Evolutionary conservation across 2,329 filamentous ascomycete genomes (phyloP).

Genomic region (Aphanoascus verrucosus): DNA sequence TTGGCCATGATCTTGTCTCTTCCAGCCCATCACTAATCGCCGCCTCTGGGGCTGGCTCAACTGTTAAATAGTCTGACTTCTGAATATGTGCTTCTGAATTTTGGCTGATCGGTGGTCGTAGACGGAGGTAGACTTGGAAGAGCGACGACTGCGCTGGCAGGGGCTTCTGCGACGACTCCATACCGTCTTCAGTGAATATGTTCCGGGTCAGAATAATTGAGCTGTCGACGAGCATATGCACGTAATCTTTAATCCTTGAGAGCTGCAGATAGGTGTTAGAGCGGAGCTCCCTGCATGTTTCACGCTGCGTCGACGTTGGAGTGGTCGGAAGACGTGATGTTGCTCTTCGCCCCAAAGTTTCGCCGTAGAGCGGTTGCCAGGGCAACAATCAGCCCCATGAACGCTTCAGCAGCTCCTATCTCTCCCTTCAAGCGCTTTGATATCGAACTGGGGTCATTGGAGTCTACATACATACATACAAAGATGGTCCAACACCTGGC

Average conservation of each 20-base stretch:
- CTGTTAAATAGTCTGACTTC: constrained; percentile 46
- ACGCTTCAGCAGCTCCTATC: background rate
- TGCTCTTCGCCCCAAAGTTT: background rate
- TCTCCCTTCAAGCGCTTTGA: too few species aligned
- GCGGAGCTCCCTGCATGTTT: background rate
- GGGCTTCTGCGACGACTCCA: constrained; percentile 36
- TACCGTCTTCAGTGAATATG: constrained; percentile 15
- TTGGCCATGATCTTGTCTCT: constrained; percentile 39
- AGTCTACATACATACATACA: too few species aligned
- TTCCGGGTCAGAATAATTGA: background rate
- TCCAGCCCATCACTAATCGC: constrained; percentile 26
- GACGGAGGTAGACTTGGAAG: constrained; percentile 83
- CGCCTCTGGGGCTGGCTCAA: constrained; percentile 48
- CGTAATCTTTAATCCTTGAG: too few species aligned
- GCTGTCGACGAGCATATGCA: too few species aligned
- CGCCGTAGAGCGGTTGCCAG: background rate
- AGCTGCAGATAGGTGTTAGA: background rate
- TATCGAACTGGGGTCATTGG: too few species aligned
- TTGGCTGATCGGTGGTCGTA: constrained; percentile 54
- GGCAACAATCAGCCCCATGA: background rate
- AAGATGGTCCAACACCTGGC: too few species aligned
- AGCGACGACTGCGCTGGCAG: constrained; percentile 41
- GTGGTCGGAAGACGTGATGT: background rate
- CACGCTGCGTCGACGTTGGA: background rate
- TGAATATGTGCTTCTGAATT: constrained; percentile 22